Conservation (phyloP, 768 basidiomycete species). For the Erythrobasidium yunnanense region DNA sequence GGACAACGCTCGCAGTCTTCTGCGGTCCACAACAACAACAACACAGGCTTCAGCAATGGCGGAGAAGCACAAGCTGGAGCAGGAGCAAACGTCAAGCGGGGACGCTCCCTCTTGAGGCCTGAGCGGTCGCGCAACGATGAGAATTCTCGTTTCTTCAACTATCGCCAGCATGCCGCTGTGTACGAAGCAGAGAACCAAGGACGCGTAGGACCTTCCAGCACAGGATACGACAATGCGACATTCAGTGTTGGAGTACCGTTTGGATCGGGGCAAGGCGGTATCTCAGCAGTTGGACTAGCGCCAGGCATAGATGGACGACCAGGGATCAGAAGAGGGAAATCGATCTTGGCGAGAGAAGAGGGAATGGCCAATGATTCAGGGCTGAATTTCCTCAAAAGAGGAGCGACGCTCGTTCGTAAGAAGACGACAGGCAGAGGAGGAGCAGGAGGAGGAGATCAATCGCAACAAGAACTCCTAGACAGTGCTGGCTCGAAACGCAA, state of each 20-base stretch:
- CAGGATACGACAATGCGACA: conserved; percentile 6
- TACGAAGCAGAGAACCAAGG: conserved; percentile 59
- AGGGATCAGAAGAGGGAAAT: conserved; percentile 67
- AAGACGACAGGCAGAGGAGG: conserved; percentile 23
- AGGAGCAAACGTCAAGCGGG: conserved; percentile 49
- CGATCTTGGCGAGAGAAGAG: conserved; percentile 78
- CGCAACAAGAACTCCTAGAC: conserved; percentile 45
- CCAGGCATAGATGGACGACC: conserved; percentile 38
- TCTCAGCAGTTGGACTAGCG: conserved; percentile 30
- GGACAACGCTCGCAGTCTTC: background rate
- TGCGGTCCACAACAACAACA: no score
- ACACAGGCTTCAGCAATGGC: background rate
- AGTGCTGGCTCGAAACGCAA: conserved; percentile 42
- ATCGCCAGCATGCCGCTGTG: conserved; percentile 72
- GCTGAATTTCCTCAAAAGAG: conserved; percentile 78
- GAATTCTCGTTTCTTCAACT: conserved; percentile 85
- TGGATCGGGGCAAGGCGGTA: conserved; percentile 6
- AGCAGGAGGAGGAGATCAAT: conserved; percentile 38
- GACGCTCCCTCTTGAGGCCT: conserved; percentile 82
- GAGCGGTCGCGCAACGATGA: conserved; percentile 96
- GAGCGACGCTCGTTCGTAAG: conserved; percentile 63
- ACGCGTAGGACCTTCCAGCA: conserved; percentile 46
- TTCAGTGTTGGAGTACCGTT: background rate
- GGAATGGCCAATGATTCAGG: conserved; percentile 77
- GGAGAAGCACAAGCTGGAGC: conserved; percentile 7